These are phyloP conservation scores for Endocalyx cinctus DNA, from an alignment of 2,329 filamentous ascomycete genomes.

Conservation along the genomic window DNA sequence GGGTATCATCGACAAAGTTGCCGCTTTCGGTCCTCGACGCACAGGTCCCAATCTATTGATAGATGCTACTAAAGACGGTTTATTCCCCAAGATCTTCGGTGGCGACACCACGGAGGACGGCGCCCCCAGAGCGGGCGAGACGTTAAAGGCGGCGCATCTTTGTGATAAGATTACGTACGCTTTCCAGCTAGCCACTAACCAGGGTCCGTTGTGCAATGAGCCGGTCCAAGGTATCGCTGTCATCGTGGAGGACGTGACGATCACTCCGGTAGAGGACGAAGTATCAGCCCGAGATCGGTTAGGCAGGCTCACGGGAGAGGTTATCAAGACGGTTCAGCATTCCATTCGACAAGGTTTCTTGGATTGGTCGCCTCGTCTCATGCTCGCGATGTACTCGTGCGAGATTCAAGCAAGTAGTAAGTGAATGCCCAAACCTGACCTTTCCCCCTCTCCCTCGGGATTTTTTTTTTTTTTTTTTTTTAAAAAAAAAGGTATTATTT, in stretches of 20 bases:
- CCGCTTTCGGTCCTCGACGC: conserved; percentile 83
- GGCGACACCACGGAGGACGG: conserved; percentile 26
- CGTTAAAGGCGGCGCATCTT: conserved; percentile 62
- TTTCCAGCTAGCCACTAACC: conserved; percentile 85
- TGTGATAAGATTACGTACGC: conserved; percentile 88
- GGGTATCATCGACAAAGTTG: conserved; percentile 71
- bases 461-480: neutral
- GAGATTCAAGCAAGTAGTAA: conserved; percentile 91
- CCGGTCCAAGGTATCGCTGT: conserved; percentile 91
- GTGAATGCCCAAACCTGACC: conserved; percentile 21
- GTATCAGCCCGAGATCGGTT: conserved; percentile 60
- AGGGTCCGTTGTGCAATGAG: conserved; percentile 88
- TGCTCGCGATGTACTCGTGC: conserved; percentile 96
- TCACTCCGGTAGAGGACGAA: conserved; percentile 50
- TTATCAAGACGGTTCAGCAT: conserved; percentile 83
- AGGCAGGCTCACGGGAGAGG: conserved; percentile 82
- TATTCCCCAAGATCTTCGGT: conserved; percentile 64
- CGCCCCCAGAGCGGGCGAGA: conserved; percentile 40
- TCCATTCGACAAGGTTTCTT: conserved; percentile 82
- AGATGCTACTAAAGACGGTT: conserved; percentile 69
- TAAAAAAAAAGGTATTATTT: conserved; percentile 6
- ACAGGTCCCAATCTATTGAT: conserved; percentile 86
- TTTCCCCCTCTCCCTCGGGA: neutral
- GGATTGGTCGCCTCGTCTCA: conserved; percentile 92
- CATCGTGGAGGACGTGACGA: conserved; percentile 73